Evolutionary conservation across 1,284 basidiomycete genomes (phyloP).

Genomic region (Hymenochaete sp.): DNA sequence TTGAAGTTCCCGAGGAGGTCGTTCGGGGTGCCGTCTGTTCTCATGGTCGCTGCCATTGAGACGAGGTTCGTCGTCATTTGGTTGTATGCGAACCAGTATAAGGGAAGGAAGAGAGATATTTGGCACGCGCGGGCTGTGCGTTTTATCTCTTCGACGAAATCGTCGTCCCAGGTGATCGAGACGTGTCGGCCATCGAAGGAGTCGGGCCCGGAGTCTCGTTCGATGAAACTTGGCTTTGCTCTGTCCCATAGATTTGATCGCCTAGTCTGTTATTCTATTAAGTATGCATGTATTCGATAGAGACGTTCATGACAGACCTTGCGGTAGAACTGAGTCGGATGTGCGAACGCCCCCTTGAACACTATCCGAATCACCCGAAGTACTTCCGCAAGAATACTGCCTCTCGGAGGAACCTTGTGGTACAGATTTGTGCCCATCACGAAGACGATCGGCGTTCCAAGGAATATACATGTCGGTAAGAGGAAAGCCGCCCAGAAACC

Average conservation of each 20-base stretch:
- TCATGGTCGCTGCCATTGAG: constrained; percentile 41
- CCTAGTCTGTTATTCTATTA: constrained; percentile 12
- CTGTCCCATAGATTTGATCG: constrained; percentile 46
- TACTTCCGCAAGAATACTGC: constrained; percentile 14
- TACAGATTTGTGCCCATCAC: constrained; percentile 32
- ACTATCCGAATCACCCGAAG: constrained; percentile 17
- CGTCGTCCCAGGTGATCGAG: constrained; percentile 42
- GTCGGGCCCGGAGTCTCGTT: constrained; percentile 9
- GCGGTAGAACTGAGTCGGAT: constrained; percentile 15
- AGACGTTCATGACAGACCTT: constrained; percentile 4
- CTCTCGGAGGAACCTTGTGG: constrained; percentile 30
- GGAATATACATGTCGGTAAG: constrained; percentile 22
- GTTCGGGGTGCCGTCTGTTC: constrained; percentile 46
- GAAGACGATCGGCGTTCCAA: constrained; percentile 30
- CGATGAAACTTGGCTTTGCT: constrained; percentile 36
- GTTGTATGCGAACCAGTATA: constrained; percentile 48
- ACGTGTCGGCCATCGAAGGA: constrained; percentile 25
- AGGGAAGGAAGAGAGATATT: constrained; percentile 52
- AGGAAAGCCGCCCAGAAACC: constrained; percentile 24
- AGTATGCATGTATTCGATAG: not conserved
- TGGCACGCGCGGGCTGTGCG: constrained; percentile 58
- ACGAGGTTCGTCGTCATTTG: constrained; percentile 50
- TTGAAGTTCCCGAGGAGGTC: constrained; percentile 54
- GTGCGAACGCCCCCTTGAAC: constrained; percentile 16
- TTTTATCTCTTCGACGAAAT: constrained; percentile 54